Evolutionary conservation across 108 stramenopile species (phyloP).

Genomic region (Mayamaea pseudoterrestris): DNA sequence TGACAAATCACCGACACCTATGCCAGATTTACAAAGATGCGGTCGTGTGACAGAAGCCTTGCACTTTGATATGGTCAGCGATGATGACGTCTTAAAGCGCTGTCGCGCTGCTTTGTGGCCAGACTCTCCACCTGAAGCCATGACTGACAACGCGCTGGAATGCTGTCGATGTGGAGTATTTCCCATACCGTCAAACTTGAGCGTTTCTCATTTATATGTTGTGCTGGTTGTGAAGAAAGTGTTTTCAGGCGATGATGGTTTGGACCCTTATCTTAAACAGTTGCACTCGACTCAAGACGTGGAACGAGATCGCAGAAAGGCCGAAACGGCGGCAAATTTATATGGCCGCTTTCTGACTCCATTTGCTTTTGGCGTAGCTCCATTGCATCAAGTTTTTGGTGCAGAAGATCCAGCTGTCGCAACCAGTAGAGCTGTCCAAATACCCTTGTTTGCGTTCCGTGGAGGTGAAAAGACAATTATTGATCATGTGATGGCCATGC

Average conservation of each 20-base stretch:
- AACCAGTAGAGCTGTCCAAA: slow-evolving; percentile 71
- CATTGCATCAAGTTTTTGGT: slow-evolving; percentile 69
- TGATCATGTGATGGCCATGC: slow-evolving; percentile 80
- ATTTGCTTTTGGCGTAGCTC: slow-evolving; percentile 82
- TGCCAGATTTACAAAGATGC: slow-evolving; percentile 53
- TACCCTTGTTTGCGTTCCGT: slow-evolving; percentile 67
- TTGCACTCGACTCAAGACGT: slow-evolving; percentile 18
- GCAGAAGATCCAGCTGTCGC: slow-evolving; percentile 50
- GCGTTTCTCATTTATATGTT: slow-evolving; percentile 66
- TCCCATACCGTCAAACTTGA: slow-evolving; percentile 60
- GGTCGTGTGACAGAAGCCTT: slow-evolving; percentile 70
- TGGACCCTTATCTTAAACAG: slow-evolving; percentile 34
- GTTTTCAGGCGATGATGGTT: slow-evolving; percentile 39
- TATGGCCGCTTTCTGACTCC: slow-evolving; percentile 62
- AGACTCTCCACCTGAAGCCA: slow-evolving; percentile 13
- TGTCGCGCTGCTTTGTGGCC: slow-evolving; percentile 60
- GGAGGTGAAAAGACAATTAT: slow-evolving; percentile 56
- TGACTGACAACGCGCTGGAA: slow-evolving; percentile 3
- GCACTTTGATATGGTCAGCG: slow-evolving; percentile 71
- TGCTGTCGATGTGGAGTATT: slow-evolving; percentile 80
- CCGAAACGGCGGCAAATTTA: slow-evolving; percentile 37
- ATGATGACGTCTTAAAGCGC: slow-evolving; percentile 40
- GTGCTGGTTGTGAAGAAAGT: slow-evolving; percentile 74
- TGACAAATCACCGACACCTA: slow-evolving; percentile 19
- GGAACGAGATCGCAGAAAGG: slow-evolving; percentile 44